A percentile compares a stretch with the other conserved stretches of the same genome.
Evolutionary conservation across 1,284 basidiomycete genomes (phyloP).

Genomic region (Golubevia pallescens): DNA sequence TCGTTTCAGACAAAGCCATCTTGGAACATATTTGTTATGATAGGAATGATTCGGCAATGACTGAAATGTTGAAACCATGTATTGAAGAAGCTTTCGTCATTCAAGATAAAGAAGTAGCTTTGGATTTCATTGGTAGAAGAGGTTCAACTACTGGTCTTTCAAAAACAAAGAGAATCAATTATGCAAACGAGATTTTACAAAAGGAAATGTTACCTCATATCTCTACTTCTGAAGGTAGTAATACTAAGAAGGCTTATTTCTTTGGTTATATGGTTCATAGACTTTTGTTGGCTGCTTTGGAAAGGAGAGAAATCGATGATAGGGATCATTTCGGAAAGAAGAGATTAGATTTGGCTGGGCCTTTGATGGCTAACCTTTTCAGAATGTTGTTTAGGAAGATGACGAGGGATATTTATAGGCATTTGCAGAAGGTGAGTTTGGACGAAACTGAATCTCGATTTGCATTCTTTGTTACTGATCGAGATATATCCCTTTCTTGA

Average conservation of each 20-base stretch:
- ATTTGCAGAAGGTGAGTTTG: constrained; percentile 83
- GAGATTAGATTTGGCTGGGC: constrained; percentile 92
- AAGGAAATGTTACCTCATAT: constrained; percentile 99
- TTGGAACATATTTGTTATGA: constrained; percentile 99
- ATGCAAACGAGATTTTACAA: constrained; percentile 96
- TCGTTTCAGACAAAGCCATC: constrained; percentile 96
- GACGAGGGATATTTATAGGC: constrained; percentile 94
- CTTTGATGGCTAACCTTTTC: constrained; percentile 91
- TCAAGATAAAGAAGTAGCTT: constrained; percentile 85
- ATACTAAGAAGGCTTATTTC: constrained; percentile 99
- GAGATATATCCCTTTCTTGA: too few species aligned
- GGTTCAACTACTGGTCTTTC: constrained; percentile 93
- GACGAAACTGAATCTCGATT: too few species aligned
- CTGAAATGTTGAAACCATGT: constrained; percentile 98
- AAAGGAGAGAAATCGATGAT: constrained; percentile 94
- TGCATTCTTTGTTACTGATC: too few species aligned
- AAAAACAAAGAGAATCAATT: constrained; percentile 87
- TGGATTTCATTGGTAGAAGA: constrained; percentile 98
- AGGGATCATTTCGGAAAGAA: constrained; percentile 99
- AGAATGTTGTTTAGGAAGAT: constrained; percentile 96
- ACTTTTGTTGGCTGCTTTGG: constrained; percentile 87
- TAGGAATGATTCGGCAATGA: constrained; percentile 90
- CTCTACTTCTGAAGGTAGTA: constrained; percentile 91
- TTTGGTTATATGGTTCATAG: constrained; percentile 99
- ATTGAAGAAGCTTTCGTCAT: constrained; percentile 99